Evolutionary conservation across 2,329 filamentous ascomycete genomes (phyloP).

Genomic region (Ophiognomonia clavigignenti-juglandacearum): DNA sequence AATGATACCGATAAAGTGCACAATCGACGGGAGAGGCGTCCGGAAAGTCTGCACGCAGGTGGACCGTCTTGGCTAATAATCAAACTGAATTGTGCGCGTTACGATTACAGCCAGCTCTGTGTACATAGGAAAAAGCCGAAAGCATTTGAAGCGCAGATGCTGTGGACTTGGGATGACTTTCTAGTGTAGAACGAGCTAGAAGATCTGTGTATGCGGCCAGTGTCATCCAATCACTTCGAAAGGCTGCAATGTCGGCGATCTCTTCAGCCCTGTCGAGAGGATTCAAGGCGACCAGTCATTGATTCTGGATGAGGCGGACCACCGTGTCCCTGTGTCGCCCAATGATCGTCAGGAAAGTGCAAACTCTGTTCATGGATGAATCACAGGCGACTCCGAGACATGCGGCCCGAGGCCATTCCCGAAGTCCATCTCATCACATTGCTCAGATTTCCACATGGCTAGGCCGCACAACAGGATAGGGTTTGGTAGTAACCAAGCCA

Average conservation of each 20-base stretch:
- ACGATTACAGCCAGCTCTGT: not conserved
- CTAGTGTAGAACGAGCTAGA: not conserved
- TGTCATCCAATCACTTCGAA: conserved; percentile 10
- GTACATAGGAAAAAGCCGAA: not conserved
- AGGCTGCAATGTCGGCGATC: conserved; percentile 6
- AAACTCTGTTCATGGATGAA: not conserved
- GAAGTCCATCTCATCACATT: no score
- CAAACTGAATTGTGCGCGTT: not conserved
- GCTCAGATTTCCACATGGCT: no score
- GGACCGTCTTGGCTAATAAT: not conserved
- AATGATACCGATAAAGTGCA: not conserved
- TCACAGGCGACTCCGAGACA: no score
- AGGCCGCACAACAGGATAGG: no score
- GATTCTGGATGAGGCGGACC: conserved; percentile 14
- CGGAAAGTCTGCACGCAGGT: not conserved
- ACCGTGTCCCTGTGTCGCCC: not conserved
- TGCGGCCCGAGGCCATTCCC: no score
- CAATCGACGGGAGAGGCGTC: not conserved
- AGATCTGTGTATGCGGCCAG: conserved; percentile 3
- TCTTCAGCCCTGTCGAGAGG: conserved; percentile 16
- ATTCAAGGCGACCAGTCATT: conserved; percentile 13
- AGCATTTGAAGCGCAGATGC: not conserved
- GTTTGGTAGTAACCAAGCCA: no score
- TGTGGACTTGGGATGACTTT: not conserved
- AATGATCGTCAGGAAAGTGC: not conserved